These are phyloP conservation scores for Endotrypanum monterogeii DNA, from an alignment of 208 protist genomes.

Conservation along the genomic window DNA sequence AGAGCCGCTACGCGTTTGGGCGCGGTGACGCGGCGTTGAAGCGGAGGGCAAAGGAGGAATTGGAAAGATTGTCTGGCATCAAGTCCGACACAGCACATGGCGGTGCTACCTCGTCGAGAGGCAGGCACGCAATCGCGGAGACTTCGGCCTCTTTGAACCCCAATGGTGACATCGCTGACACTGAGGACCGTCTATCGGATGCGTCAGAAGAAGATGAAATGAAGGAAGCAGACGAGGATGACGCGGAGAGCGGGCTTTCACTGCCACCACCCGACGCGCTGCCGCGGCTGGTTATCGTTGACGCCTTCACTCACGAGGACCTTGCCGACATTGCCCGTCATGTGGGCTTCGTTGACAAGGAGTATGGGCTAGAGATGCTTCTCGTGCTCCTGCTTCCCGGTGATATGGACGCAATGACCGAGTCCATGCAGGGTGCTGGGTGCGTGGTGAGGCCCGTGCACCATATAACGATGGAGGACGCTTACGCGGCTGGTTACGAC, in stretches of 20 bases:
- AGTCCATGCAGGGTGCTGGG: constrained; percentile 50
- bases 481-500: constrained; percentile 80
- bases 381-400: constrained; percentile 65
- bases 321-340: constrained; percentile 71
- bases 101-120: neutral
- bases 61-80: constrained; percentile 10
- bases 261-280: constrained; percentile 47
- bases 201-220: neutral
- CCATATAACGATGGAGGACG: constrained; percentile 46
- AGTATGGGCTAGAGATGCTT: constrained; percentile 67
- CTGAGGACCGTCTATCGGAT: neutral
- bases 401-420: constrained; percentile 9
- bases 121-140: neutral
- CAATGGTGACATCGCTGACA: neutral
- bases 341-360: constrained; percentile 64
- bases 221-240: constrained; percentile 1
- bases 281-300: constrained; percentile 71
- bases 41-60: constrained; percentile 19
- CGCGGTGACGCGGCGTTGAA: constrained; percentile 29
- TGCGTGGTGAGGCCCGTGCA: constrained; percentile 55
- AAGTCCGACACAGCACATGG: neutral
- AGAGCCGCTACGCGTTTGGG: constrained; percentile 47
- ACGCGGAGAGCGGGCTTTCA: constrained; percentile 21
- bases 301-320: constrained; percentile 83
- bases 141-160: neutral